Evolutionary conservation across 208 protist species (phyloP), one percentile per base, ranked within the genome.

Genomic region (Crithidia expoeki): DNA sequence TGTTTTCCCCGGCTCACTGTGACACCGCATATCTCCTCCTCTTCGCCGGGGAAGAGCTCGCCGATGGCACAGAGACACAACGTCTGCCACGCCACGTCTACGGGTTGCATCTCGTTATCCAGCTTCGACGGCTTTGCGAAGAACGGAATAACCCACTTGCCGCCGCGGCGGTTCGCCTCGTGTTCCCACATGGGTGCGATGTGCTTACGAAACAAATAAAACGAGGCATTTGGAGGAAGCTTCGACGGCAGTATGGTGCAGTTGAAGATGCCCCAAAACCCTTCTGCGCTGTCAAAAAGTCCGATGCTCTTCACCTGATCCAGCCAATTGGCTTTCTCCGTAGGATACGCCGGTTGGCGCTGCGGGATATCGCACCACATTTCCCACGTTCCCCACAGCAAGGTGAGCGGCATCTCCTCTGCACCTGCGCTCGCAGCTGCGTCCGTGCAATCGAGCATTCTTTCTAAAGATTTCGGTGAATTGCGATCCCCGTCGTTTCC

Each of bases 111-210:
- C 56, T 47, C 65, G 0, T 64, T 64, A 23, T 47, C 65, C 10
- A 14, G 23, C 51, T 55, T 60, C 34, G 63, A 36, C 53, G 51
- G 27, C 19, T 70, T 63, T 52, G 56, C 19, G 1, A 72, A 71
- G 55, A 97, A 94, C 19, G 81, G 55, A 17, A 91, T 60, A 12
- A 96, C 79, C 93, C 93, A 97, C 70, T 92, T 89, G 0, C 93
- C 93, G 2, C 93, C 91, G 0, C 89, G 82, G 7, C 90, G 84
- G 73, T 96, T 96, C 42, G 90, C 90, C 78, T 94, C 89, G 63
- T 96, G 89, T 63, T 97, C 93, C 91, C 93, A 97, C 86, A 95
- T 94, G 21, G 93, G 93, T 10, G 88, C 84, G 55, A 97, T 94
- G 78, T 94, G 79, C 38, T 92, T 85, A 71, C 89, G 88, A 58